Conservation (phyloP, 1,284 basidiomycete species). For the Porogramme epimiltina region DNA sequence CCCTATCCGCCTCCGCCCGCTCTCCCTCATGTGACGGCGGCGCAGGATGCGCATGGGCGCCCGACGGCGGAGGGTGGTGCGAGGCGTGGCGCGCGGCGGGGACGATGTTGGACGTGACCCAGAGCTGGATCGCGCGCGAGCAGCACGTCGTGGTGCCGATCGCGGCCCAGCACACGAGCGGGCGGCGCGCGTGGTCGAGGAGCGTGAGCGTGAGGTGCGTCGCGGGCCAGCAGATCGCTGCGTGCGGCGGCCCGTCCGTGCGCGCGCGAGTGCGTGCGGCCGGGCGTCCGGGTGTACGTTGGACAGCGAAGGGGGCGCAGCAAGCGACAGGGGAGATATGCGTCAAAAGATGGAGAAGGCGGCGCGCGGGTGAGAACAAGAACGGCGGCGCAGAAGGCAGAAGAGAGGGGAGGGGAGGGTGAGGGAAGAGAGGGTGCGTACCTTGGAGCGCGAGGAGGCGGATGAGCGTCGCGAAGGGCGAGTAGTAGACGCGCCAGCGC, state of each 20-base stretch:
- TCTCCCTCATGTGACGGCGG: too few species aligned
- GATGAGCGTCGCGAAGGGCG: slow-evolving; percentile 78
- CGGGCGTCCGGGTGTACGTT: neutral
- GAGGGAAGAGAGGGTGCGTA: slow-evolving; percentile 8
- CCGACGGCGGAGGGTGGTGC: neutral
- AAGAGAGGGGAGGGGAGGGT: neutral
- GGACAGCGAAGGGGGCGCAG: too few species aligned
- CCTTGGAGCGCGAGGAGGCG: slow-evolving; percentile 80
- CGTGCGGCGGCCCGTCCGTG: too few species aligned
- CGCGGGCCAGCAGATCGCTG: slow-evolving; percentile 85
- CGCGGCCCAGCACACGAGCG: slow-evolving; percentile 77
- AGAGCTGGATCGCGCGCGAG: slow-evolving; percentile 75
- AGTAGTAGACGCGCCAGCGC: slow-evolving; percentile 83
- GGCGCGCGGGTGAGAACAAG: too few species aligned
- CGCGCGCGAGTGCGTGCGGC: too few species aligned
- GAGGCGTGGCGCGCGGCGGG: slow-evolving; percentile 4
- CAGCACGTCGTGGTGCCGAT: slow-evolving; percentile 81
- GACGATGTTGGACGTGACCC: slow-evolving; percentile 81
- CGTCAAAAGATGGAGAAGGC: too few species aligned
- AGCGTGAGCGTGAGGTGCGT: slow-evolving; percentile 76
- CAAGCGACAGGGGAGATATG: too few species aligned
- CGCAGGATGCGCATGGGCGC: too few species aligned
- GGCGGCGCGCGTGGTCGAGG: slow-evolving; percentile 62
- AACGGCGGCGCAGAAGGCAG: too few species aligned
- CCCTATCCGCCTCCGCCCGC: too few species aligned